These are phyloP conservation scores for Saccharomyces hybrid DNA, from an alignment of 1,139 yeast genomes.

Conservation along the genomic window DNA sequence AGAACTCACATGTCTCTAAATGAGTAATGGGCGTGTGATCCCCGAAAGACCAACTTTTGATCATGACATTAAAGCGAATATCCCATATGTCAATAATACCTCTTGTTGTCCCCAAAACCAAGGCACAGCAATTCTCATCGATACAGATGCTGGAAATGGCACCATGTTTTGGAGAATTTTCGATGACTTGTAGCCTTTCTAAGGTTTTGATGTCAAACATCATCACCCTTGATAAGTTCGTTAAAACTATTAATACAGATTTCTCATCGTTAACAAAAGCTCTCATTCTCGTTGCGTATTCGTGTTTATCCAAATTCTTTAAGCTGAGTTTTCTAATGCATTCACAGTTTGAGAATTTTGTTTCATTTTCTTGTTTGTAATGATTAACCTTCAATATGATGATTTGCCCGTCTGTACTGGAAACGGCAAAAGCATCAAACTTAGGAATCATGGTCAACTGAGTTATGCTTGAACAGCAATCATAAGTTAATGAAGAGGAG, in stretches of 20 bases:
- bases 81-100: conserved; percentile 83
- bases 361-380: conserved; percentile 33
- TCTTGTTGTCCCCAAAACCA: conserved; percentile 63
- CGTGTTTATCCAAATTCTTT: conserved; percentile 39
- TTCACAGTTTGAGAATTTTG: conserved; percentile 33
- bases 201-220: conserved; percentile 56
- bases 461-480: conserved; percentile 43
- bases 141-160: conserved; percentile 51
- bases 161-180: conserved; percentile 61
- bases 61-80: conserved; percentile 52
- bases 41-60: conserved; percentile 56
- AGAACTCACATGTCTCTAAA: conserved; percentile 33
- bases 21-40: conserved; percentile 43
- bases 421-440: conserved; percentile 59
- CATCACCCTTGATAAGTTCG: conserved; percentile 49
- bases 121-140: conserved; percentile 52
- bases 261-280: conserved; percentile 35
- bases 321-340: conserved; percentile 14
- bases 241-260: conserved; percentile 41
- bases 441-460: conserved; percentile 48
- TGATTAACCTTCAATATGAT: conserved; percentile 53
- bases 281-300: conserved; percentile 41
- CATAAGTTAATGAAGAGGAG: conserved; percentile 45
- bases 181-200: conserved; percentile 39
- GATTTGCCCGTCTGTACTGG: conserved; percentile 59